phyloP scores from a whole-genome alignment of 2,329 filamentous ascomycete genomes.

The Cercospora sp. region DNA sequence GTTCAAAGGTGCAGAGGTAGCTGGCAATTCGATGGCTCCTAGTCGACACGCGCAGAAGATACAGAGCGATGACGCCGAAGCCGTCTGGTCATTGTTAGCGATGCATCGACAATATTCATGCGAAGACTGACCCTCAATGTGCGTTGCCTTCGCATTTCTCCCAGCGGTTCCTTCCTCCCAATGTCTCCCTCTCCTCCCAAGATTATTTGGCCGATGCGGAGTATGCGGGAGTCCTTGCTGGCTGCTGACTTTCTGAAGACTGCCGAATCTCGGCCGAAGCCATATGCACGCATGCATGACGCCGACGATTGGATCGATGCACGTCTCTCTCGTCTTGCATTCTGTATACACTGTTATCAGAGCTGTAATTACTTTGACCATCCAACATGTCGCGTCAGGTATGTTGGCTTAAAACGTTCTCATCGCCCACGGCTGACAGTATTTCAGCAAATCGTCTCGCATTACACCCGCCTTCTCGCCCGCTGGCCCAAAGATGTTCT shows the following conservation, averaged over 20 bases:
- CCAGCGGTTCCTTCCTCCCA: not conserved
- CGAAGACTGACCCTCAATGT: slow-evolving; percentile 29
- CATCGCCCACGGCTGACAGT: not conserved
- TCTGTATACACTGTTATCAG: not conserved
- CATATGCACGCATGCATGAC: slow-evolving; percentile 8
- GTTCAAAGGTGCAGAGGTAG: slow-evolving; percentile 3
- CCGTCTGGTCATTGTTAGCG: slow-evolving; percentile 28
- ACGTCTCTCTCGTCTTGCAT: not conserved
- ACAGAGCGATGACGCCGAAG: slow-evolving; percentile 37
- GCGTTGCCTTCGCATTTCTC: slow-evolving; percentile 34
- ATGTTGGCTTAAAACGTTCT: not conserved
- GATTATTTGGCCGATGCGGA: slow-evolving; percentile 2
- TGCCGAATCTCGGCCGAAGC: not conserved
- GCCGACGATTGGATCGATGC: not conserved
- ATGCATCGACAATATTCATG: not conserved
- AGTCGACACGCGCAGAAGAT: slow-evolving; percentile 38
- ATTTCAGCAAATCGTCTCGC: slow-evolving; percentile 41
- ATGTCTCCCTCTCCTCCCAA: slow-evolving; percentile 1
- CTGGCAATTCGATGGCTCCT: slow-evolving; percentile 23
- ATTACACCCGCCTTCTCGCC: slow-evolving; percentile 52
- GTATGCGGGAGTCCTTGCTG: slow-evolving; percentile 7
- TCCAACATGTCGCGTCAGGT: slow-evolving; percentile 9
- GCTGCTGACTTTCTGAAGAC: not conserved
- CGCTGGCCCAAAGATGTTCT: slow-evolving; percentile 54
- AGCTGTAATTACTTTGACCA: not conserved